Conservation (phyloP, 805 yeast species). For the Ogataea corticis region DNA sequence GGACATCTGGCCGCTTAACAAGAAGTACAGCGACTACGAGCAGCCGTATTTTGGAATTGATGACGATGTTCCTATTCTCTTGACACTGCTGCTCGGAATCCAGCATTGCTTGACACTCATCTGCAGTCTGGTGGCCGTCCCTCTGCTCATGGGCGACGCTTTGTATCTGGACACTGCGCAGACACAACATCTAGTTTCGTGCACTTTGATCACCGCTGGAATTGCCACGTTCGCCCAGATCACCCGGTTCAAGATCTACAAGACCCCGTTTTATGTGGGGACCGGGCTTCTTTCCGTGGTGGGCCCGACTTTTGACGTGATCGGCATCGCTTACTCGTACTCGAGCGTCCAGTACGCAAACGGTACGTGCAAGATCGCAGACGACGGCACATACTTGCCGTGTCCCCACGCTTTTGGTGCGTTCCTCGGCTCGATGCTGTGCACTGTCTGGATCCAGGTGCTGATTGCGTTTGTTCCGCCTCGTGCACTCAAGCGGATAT, state of each 20-base stretch:
- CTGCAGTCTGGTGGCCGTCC: conserved; percentile 81
- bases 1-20: conserved; percentile 57
- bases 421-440: conserved; percentile 64
- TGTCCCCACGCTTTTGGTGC: conserved; percentile 83
- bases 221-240: conserved; percentile 66
- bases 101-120: conserved; percentile 82
- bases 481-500: conserved; percentile 54
- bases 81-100: conserved; percentile 69
- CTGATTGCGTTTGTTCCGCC: conserved; percentile 70
- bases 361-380: conserved; percentile 58
- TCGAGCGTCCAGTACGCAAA: conserved; percentile 65
- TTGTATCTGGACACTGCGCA: conserved; percentile 51
- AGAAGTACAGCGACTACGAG: conserved; percentile 42
- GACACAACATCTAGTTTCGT: conserved; percentile 62
- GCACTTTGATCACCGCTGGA: conserved; percentile 62
- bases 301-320: conserved; percentile 80
- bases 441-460: conserved; percentile 69
- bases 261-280: conserved; percentile 68
- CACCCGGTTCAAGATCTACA: conserved; percentile 66
- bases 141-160: conserved; percentile 58
- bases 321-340: conserved; percentile 66
- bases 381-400: conserved; percentile 60
- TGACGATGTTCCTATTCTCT: conserved; percentile 65
- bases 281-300: conserved; percentile 81
- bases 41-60: conserved; percentile 77